Evolutionary conservation across 164 flowering plant species (phyloP), one percentile per base, ranked within the genome.

Genomic region (Liquidambar formosana): DNA sequence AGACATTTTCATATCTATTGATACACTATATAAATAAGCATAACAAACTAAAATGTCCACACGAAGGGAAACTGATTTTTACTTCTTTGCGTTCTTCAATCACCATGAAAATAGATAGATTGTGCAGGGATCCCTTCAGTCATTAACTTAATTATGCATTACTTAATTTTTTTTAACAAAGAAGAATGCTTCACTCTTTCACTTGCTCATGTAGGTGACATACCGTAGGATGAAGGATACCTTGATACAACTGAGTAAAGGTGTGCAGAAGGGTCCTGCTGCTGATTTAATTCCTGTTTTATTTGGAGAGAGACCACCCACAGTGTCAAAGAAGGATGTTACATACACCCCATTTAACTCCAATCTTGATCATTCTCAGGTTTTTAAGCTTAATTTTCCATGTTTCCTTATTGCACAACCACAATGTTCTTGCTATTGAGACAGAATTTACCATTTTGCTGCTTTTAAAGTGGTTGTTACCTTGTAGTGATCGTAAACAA

Each of bases 221-320:
- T 96, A 90, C 59, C 91, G 92, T 27, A 84, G 94, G 76, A 85
- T 96, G 99, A 96, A 96, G 83, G 97, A 93, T 75, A 82, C 97
- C 28, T 72, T 96, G 78, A 82, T 90, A 70, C 89, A 91, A 71
- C 78, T 96, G 66, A 93, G 97, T 78, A 89, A 96, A 86, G 96
- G 98, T 12, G 88, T 96, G 52, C 89, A 71, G 15, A 88, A 75
- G 81, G 99, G 98, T 47, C 99, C 99, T 75, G 96, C 99, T 66
- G 70, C 95, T 62, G 98, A 93, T 76, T 77, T 93, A 64, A 76
- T 96, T 80, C 97, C 97, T 78, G 94, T 93, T 21, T 80, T 93
- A 67, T 96, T 91, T 80, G 99, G 99, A 63, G 97, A 91, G 83
- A 84, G 79, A 73, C 72, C 73, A 27, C 97, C 97, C 14, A 69